phyloP scores from a whole-genome alignment of 176 grass and related monocot genomes.

The Juncus effusus region DNA sequence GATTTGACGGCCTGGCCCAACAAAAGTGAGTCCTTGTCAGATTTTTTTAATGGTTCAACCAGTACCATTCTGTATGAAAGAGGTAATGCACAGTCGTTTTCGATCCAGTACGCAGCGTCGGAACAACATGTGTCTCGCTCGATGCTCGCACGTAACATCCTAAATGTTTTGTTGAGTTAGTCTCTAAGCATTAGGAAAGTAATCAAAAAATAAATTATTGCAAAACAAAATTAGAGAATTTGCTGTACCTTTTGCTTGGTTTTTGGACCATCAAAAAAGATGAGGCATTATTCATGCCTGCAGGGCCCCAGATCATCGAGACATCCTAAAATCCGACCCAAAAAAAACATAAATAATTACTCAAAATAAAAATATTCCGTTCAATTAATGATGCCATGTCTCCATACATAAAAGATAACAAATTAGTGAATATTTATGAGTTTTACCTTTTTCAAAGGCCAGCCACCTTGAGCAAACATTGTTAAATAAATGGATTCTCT shows the following conservation, averaged over 20 bases:
- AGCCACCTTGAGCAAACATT: slow-evolving; percentile 71
- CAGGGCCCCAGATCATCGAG: slow-evolving; percentile 60
- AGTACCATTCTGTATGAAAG: slow-evolving; percentile 71
- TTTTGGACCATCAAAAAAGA: slow-evolving; percentile 91
- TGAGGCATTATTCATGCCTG: slow-evolving; percentile 49
- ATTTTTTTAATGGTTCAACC: slow-evolving; percentile 49
- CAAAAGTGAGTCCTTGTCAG: slow-evolving; percentile 44
- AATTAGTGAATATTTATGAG: too few relatives aligned
- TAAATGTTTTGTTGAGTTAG: slow-evolving; percentile 21
- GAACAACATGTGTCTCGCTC: slow-evolving; percentile 73
- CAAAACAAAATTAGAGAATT: slow-evolving; percentile 3
- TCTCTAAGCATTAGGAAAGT: slow-evolving; percentile 4
- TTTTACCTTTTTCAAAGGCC: slow-evolving; percentile 91
- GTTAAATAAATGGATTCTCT: slow-evolving; percentile 68
- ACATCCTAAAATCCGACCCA: slow-evolving; percentile 41
- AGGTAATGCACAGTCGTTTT: slow-evolving; percentile 62
- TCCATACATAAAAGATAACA: too few relatives aligned
- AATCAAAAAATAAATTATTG: neutral
- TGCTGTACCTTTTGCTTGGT: slow-evolving; percentile 57
- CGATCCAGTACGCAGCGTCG: slow-evolving; percentile 86
- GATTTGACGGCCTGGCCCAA: slow-evolving; percentile 54
- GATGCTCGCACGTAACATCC: slow-evolving; percentile 69
- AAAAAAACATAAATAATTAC: too few relatives aligned
- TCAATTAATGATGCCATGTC: too few relatives aligned
- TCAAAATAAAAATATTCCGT: neutral